Base-by-base conservation (phyloP, 805 yeast species). In the Lipomyces sp. region DNA sequence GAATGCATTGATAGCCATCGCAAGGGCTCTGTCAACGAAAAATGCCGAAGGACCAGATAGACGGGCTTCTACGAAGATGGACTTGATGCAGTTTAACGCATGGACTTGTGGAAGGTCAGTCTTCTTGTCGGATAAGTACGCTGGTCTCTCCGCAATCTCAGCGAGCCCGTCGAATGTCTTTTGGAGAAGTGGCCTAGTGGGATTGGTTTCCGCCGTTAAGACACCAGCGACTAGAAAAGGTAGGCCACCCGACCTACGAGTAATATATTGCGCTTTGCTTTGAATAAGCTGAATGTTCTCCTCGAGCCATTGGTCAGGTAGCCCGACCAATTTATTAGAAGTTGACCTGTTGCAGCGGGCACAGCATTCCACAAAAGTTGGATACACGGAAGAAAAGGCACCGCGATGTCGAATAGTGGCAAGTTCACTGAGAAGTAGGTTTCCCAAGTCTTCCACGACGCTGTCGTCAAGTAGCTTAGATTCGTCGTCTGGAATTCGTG, bases 161-260 rank as follows among this genome's bases (percentile, higher is more conserved):
- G 86, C 69, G 10, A 94, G 78, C 50, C 78, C 73, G 0, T 79
- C 77, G 71, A 91, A 84, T 0, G 96, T 84, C 7, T 74, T 64
- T 3, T 77, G 75, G 56, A 90, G 76, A 32, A 87, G 74, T 0
- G 80, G 80, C 10, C 64, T 62, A 35, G 78, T 77, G 0, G 74
- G 76, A 13, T 74, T 72, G 0, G 72, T 73, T 39, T 79, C 82
- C 0, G 92, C 84, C 0, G 86, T 80, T n/a, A 93, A 79, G 18
- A 91, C 84, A 0, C 90, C 95, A 0, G 95, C 84, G 13, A 94
- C 81, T 61, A 94, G 79, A 72, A 80, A 88, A 1, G 98, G 98
- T 18, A 95, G 77, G 0, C 98, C 98, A 2, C 97, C 98, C 0
- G 98, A 92, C 70, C 98, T 82, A 75, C 98, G 83, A 0, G 97